Conservation (phyloP, 2,329 filamentous ascomycete genomes). For the Verticillium zaregamsianum region DNA sequence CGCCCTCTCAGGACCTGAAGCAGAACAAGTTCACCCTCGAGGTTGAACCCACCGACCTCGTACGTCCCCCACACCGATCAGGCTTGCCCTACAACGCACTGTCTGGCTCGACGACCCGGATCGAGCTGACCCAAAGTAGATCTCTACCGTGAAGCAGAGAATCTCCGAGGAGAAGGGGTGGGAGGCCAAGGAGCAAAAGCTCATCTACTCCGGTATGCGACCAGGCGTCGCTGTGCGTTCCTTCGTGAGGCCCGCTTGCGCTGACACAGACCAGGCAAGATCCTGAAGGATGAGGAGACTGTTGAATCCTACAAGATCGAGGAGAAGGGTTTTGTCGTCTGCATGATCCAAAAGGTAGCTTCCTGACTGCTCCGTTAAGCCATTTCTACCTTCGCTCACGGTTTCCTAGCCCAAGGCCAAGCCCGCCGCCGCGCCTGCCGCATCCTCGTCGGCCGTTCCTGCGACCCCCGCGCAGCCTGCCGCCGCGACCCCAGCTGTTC, state of each 20-base stretch:
- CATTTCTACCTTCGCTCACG: not conserved
- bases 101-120: not conserved
- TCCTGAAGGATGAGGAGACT: conserved; percentile 94
- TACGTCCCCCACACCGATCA: conserved; percentile 45
- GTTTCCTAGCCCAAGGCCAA: conserved; percentile 57
- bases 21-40: conserved; percentile 98
- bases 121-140: conserved; percentile 46
- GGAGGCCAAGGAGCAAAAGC: conserved; percentile 85
- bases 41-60: conserved; percentile 86
- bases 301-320: conserved; percentile 97
- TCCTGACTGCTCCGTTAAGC: not conserved
- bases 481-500: conserved; percentile 46
- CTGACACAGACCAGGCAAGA: conserved; percentile 67
- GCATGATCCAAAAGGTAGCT: conserved; percentile 92
- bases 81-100: conserved; percentile 14
- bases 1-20: conserved; percentile 74
- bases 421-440: conserved; percentile 47
- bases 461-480: conserved; percentile 57
- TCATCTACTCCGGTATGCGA: conserved; percentile 89
- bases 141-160: conserved; percentile 87
- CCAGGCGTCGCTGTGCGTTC: conserved; percentile 9
- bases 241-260: conserved; percentile 12
- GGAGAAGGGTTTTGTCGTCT: conserved; percentile 99
- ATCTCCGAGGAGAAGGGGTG: conserved; percentile 91
- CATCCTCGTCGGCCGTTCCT: conserved; percentile 55